Conservation (phyloP, 306 rosid species). For the Cicer judaicum region DNA sequence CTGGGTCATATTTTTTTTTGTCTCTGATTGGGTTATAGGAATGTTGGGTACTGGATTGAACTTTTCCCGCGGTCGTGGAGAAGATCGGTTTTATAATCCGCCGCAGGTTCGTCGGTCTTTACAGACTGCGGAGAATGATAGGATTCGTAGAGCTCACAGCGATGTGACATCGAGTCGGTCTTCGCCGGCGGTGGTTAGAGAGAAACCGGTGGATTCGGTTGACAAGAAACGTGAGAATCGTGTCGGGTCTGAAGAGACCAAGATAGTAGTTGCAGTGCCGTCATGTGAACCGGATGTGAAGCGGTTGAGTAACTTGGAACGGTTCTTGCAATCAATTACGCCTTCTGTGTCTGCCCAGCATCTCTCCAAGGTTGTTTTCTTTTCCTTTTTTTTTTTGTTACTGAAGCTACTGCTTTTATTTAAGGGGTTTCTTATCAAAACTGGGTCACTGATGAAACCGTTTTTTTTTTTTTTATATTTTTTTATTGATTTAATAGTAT, state of each 20-base stretch:
- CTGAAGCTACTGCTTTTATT: slow-evolving; percentile 1
- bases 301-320: slow-evolving; percentile 70
- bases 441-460: neutral
- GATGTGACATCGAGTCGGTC: slow-evolving; percentile 53
- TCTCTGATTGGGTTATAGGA: slow-evolving; percentile 32
- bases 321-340: slow-evolving; percentile 70
- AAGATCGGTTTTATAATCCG: slow-evolving; percentile 69
- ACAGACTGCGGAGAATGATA: slow-evolving; percentile 52
- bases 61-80: slow-evolving; percentile 66
- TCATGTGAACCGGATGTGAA: slow-evolving; percentile 44
- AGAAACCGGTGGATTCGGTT: slow-evolving; percentile 40
- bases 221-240: slow-evolving; percentile 54
- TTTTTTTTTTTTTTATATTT: slow-evolving; percentile 2
- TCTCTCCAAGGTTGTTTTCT: slow-evolving; percentile 62
- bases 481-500: slow-evolving; percentile 12
- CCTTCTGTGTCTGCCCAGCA: slow-evolving; percentile 72
- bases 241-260: slow-evolving; percentile 46
- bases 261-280: slow-evolving; percentile 45
- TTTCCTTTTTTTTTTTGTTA: neutral
- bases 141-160: slow-evolving; percentile 60
- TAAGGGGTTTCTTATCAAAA: neutral
- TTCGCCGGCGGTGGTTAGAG: slow-evolving; percentile 28
- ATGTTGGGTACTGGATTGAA: slow-evolving; percentile 75
- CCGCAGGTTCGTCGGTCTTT: slow-evolving; percentile 59
- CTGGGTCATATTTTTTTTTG: neutral